phyloP scores from a whole-genome alignment of 2,329 filamentous ascomycete species.

The Sarocladium oryzae region DNA sequence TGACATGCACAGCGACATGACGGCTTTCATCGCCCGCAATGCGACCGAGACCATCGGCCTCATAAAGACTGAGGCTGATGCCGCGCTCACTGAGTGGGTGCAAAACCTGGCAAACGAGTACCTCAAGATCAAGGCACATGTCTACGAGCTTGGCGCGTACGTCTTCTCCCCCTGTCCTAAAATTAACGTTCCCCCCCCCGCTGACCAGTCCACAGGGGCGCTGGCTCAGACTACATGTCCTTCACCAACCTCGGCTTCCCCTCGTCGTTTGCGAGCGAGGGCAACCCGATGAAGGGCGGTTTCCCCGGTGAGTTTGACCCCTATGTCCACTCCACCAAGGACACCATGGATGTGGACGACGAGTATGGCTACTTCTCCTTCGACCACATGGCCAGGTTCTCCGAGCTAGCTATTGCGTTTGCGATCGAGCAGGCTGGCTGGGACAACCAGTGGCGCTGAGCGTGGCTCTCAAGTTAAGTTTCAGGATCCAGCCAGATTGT shows the following conservation, averaged over 20 bases:
- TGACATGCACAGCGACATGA: conserved; percentile 26
- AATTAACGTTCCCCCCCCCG: no score
- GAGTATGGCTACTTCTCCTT: conserved; percentile 31
- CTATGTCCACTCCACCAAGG: conserved; percentile 29
- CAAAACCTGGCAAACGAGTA: conserved; percentile 28
- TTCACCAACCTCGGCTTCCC: conserved; percentile 33
- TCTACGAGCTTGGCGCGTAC: conserved; percentile 25
- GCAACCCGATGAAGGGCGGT: conserved; percentile 25
- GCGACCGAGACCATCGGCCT: conserved; percentile 32
- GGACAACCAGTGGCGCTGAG: conserved; percentile 31
- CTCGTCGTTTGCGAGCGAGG: conserved; percentile 31
- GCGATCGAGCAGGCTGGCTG: conserved; percentile 32
- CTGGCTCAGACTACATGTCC: conserved; percentile 36
- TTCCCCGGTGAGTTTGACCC: conserved; percentile 30
- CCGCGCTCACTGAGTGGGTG: conserved; percentile 28
- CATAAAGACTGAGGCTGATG: conserved; percentile 31
- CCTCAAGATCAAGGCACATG: conserved; percentile 26
- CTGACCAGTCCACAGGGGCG: conserved; percentile 18
- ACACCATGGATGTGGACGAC: conserved; percentile 31
- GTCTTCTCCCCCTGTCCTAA: conserved; percentile 6
- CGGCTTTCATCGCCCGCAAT: conserved; percentile 29
- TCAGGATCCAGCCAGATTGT: no score
- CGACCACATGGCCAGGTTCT: conserved; percentile 35
- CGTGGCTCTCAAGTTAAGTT: no score
- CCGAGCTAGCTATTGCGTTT: conserved; percentile 32